Conservation (phyloP, 192 early-diverging fungal species). For the Coemansia sp. region DNA sequence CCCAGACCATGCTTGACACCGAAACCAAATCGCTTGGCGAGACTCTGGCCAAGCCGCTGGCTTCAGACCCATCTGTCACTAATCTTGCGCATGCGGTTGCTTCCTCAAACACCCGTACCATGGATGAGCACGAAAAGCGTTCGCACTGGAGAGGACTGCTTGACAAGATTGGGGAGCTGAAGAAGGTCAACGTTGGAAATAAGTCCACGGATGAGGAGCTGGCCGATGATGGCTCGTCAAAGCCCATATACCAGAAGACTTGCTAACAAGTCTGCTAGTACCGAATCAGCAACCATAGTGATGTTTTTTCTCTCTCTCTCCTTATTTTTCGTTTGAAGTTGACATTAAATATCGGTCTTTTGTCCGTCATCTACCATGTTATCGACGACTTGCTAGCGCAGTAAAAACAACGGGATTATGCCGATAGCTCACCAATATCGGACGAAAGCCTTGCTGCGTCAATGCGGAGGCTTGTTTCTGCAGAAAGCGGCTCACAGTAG, state of each 20-base stretch:
- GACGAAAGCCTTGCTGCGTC: constrained; percentile 25
- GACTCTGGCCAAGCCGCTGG: constrained; percentile 33
- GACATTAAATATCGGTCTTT: too few relatives aligned
- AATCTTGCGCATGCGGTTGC: constrained; percentile 33
- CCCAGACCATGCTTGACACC: constrained; percentile 52
- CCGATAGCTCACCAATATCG: background rate
- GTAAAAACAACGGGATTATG: background rate
- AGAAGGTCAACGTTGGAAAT: background rate
- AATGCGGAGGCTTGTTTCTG: constrained; percentile 17
- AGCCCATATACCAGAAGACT: constrained; percentile 37
- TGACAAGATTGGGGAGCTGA: constrained; percentile 38
- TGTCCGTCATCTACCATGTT: too few relatives aligned
- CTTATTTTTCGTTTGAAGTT: too few relatives aligned
- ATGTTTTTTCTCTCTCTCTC: background rate
- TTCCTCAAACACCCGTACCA: constrained; percentile 7
- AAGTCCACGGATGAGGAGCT: constrained; percentile 13
- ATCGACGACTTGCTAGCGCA: too few relatives aligned
- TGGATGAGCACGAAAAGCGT: constrained; percentile 18
- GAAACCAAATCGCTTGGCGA: constrained; percentile 35
- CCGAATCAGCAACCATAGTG: too few relatives aligned
- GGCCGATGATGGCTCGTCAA: constrained; percentile 12
- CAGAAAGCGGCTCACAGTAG: constrained; percentile 22
- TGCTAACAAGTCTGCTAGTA: constrained; percentile 12
- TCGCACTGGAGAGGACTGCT: constrained; percentile 38
- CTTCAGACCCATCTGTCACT: constrained; percentile 25